These are phyloP conservation scores for Fusarium drepaniforme DNA, from an alignment of 2,329 filamentous ascomycete genomes.

Conservation along the genomic window DNA sequence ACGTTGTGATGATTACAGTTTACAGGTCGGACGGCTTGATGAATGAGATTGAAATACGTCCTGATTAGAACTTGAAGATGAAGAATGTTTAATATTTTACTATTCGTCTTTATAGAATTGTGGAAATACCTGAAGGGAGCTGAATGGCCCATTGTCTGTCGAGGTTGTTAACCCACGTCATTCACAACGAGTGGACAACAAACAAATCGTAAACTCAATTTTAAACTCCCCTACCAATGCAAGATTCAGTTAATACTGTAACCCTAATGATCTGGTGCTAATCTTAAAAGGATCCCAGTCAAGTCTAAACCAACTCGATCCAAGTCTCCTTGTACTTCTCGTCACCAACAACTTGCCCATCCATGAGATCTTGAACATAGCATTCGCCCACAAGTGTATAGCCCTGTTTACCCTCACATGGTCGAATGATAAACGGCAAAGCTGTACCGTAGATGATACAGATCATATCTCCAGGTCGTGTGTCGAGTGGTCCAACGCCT, in stretches of 20 bases:
- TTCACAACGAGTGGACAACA: neutral
- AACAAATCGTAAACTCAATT: neutral
- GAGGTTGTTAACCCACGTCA: neutral
- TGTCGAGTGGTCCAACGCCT: neutral
- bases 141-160: neutral
- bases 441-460: neutral
- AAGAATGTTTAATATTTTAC: neutral
- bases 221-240: neutral
- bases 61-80: neutral
- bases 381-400: neutral
- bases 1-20: too few species aligned
- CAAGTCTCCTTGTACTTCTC: neutral
- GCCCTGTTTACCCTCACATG: neutral
- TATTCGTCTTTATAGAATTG: neutral
- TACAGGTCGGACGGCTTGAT: too few species aligned
- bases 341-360: neutral
- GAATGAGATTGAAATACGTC: neutral
- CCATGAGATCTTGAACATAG: neutral
- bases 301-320: neutral
- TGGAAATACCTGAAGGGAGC: neutral
- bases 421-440: neutral
- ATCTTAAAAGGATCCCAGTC: neutral
- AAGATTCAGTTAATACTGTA: neutral
- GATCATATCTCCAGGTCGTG: neutral
- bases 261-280: neutral